phyloP scores from a whole-genome alignment of 257 asterid genomes.

The Anisodus acutangulus region DNA sequence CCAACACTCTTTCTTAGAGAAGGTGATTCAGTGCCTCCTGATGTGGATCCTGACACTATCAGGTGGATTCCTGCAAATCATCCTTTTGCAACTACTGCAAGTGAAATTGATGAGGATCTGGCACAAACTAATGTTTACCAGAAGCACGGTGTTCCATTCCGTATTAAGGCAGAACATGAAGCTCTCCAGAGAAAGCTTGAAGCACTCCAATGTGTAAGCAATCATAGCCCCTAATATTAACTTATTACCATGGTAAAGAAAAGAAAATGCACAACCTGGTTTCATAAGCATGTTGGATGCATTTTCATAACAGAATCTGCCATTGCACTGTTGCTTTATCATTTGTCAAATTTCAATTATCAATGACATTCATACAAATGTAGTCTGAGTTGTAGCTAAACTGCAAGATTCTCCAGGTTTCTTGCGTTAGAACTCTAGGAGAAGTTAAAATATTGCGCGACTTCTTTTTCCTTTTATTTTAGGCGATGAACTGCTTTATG shows the following conservation, averaged over 20 bases:
- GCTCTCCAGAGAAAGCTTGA: conserved; percentile 96
- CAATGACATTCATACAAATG: background rate
- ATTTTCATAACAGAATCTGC: background rate
- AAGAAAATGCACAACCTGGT: background rate
- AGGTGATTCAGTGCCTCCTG: conserved; percentile 93
- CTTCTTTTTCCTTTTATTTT: too few relatives aligned
- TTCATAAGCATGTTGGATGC: background rate
- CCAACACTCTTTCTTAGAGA: conserved; percentile 93
- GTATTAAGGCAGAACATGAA: conserved; percentile 96
- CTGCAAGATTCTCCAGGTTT: background rate
- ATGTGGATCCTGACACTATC: conserved; percentile 96
- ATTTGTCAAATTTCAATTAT: background rate
- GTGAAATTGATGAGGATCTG: conserved; percentile 92
- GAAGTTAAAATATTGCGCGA: background rate
- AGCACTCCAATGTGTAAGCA: conserved; percentile 82
- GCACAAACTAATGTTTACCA: conserved; percentile 91
- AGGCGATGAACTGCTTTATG: too few relatives aligned
- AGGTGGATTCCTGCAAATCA: conserved; percentile 99
- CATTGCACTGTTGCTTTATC: background rate
- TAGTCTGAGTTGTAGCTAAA: conserved; percentile 16
- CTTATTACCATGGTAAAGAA: background rate
- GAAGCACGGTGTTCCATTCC: conserved; percentile 96
- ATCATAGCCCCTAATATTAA: conserved; percentile 1
- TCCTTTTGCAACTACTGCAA: conserved; percentile 95
- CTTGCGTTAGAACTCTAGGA: background rate